phyloP scores from a whole-genome alignment of 2,329 filamentous ascomycete genomes.

The Epicoccum nigrum region DNA sequence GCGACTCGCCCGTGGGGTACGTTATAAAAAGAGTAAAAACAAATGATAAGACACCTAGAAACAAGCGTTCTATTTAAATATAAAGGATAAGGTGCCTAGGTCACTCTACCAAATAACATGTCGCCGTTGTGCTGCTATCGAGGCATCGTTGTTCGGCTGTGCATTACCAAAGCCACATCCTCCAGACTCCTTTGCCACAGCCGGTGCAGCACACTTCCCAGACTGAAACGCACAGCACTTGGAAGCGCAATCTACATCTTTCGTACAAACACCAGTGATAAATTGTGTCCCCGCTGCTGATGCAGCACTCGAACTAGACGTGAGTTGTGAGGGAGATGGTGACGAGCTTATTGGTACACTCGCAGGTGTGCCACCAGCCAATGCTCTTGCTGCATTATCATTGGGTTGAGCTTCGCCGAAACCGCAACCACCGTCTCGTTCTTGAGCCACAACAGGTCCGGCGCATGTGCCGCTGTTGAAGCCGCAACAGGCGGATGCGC shows the following conservation, averaged over 20 bases:
- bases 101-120: background rate
- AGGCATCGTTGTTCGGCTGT: background rate
- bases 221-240: conserved; percentile 2
- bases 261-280: background rate
- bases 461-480: conserved; percentile 6
- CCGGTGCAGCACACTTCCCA: background rate
- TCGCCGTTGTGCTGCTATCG: background rate
- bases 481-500: conserved; percentile 3
- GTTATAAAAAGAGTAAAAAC: too few relatives aligned
- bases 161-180: background rate
- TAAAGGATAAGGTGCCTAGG: too few relatives aligned
- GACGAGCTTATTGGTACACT: background rate
- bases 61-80: too few relatives aligned
- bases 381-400: background rate
- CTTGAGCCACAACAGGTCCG: background rate
- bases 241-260: conserved; percentile 1
- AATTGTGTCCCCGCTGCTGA: background rate
- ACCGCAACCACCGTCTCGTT: conserved; percentile 2
- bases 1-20: too few relatives aligned
- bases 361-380: background rate
- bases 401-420: background rate
- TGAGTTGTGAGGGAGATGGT: background rate
- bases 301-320: background rate
- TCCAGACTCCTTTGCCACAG: background rate
- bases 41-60: too few relatives aligned